Evolutionary conservation across 2,329 filamentous ascomycete genomes (phyloP), one percentile per base, ranked within the genome.

Genomic region (Penicillium nordicum): DNA sequence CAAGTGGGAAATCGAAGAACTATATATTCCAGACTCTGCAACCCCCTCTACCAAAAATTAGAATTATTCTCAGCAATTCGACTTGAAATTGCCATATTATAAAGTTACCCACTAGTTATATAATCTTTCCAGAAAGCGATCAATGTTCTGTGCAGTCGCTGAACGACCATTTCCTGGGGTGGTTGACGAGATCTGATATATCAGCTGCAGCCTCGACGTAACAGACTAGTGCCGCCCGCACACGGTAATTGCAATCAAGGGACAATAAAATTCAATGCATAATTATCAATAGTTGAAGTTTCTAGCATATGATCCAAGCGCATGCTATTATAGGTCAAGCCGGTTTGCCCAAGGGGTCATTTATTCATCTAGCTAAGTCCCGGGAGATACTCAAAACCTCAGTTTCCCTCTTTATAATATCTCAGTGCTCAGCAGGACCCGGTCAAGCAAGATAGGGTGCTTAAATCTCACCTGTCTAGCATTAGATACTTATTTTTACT

Each of bases 231-330:
- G 38, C 14, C 27, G 14, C 36, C 32, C 27, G 18, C 41, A 46
- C 42, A 46, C 29, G 36, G 34, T n/a, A 46, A 41, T 52, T 30
- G 11, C 14, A 56, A 52, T 52, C 53, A 56, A 56, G 53, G 53
- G 53, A 52, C 16, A 30, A 14, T 14, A 34, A 23, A 23, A 36
- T 44, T 46, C 14, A 38, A 41, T 56, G 53, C 48, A 56, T 18
- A 42, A 36, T 11, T 18, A 18, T 38, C 53, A 23, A 56, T 56
- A 56, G 53, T 52, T 30, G 16, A 25, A 34, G 1, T 25, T 30
- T 52, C 48, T 18, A 42, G 53, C 53, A 46, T 55, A 46, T 52
- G 48, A 55, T 41, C 34, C 11, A 41, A 52, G 42, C 27, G 40
- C 12, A 52, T 41, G 27, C 23, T 25, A 2, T 46, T 32, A 52